Evolutionary conservation across 163 green algal genomes (phyloP).

Genomic region (Chlamydomonas reinhardtii): DNA sequence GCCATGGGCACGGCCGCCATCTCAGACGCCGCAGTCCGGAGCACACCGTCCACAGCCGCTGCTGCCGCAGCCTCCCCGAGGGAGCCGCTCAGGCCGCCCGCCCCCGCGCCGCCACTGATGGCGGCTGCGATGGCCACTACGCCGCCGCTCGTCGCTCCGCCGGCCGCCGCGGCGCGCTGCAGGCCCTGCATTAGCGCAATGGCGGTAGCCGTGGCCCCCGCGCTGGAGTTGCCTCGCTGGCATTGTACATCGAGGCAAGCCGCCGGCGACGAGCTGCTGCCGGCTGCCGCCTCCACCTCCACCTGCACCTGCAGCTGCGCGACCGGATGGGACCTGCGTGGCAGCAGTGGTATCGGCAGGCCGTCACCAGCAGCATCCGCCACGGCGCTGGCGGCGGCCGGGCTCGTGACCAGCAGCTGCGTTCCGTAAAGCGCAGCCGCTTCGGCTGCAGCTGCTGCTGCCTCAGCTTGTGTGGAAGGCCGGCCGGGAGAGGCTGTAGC

Average conservation of each 20-base stretch:
- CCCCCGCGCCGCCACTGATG: no score
- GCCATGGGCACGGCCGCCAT: slow-evolving; percentile 22
- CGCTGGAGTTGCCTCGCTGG: neutral
- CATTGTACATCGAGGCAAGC: neutral
- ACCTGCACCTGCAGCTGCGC: neutral
- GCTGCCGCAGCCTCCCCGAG: neutral
- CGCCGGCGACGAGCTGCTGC: neutral
- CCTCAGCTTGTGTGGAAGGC: neutral
- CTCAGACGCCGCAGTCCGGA: slow-evolving; percentile 73
- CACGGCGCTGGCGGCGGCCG: no score
- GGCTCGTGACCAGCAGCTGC: slow-evolving; percentile 45
- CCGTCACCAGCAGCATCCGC: neutral
- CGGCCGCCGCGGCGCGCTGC: neutral
- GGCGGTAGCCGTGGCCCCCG: neutral
- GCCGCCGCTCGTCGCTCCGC: neutral
- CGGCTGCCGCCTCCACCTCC: neutral
- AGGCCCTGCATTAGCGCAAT: slow-evolving; percentile 20
- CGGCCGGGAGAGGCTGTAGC: neutral
- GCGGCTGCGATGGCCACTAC: no score
- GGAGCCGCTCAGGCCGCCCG: no score
- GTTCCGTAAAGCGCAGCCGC: slow-evolving; percentile 56
- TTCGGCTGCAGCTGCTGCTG: neutral
- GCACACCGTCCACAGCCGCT: slow-evolving; percentile 62
- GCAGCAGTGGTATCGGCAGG: neutral
- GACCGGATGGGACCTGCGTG: no score